Evolutionary conservation across 2,329 filamentous ascomycete species (phyloP).

Genomic region (Trichoderma simmonsii): DNA sequence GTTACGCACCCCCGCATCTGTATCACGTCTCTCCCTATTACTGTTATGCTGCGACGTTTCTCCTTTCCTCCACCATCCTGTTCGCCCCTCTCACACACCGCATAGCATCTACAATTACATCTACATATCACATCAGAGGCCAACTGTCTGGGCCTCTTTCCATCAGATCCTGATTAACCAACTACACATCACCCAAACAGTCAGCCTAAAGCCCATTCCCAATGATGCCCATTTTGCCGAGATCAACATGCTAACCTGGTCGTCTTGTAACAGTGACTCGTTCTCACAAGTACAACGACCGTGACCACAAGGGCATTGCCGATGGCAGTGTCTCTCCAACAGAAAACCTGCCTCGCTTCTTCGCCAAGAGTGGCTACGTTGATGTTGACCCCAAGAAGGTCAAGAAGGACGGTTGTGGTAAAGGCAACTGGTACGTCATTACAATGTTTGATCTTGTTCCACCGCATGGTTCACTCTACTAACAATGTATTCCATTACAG

Average conservation of each 20-base stretch:
- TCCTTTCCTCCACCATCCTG: not conserved
- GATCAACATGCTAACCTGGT: not conserved
- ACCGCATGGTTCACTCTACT: not conserved
- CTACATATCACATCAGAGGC: not conserved
- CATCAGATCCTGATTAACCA: not conserved
- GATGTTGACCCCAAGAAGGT: slow-evolving; percentile 86
- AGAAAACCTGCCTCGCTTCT: slow-evolving; percentile 84
- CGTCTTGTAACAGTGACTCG: slow-evolving; percentile 74
- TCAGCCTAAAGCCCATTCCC: not conserved
- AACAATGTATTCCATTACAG: slow-evolving; percentile 42
- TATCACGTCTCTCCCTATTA: not conserved
- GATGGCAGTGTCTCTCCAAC: slow-evolving; percentile 68
- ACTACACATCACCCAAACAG: not conserved
- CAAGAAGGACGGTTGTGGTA: slow-evolving; percentile 94
- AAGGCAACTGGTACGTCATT: slow-evolving; percentile 80
- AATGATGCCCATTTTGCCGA: not conserved
- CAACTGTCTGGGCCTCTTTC: not conserved
- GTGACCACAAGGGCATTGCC: slow-evolving; percentile 77
- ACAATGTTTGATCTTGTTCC: not conserved
- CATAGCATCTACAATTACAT: not conserved
- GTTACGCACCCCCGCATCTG: slow-evolving; percentile 12
- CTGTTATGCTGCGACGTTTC: not conserved
- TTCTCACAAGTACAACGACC: slow-evolving; percentile 93
- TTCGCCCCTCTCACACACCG: not conserved
- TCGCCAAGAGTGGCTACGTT: slow-evolving; percentile 79